Conservation (phyloP, 2,329 filamentous ascomycete genomes). For the Alternaria solani region DNA sequence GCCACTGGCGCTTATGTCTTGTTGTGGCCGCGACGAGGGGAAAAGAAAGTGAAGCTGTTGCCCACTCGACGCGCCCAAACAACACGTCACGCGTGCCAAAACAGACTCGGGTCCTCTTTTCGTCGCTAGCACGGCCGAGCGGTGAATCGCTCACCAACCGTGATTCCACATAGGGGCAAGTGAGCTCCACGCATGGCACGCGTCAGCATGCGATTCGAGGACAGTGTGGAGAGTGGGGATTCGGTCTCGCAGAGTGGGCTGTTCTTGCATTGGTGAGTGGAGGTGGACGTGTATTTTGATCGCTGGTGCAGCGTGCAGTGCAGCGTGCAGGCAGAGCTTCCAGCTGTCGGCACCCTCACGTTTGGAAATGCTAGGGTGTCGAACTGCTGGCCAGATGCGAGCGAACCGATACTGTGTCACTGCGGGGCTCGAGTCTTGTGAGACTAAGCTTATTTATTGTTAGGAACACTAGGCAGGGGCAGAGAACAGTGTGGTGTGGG, state of each 20-base stretch:
- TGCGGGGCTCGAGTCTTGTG: slow-evolving; percentile 10
- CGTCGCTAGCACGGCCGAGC: slow-evolving; percentile 16
- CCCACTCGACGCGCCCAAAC: slow-evolving; percentile 29
- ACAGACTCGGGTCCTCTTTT: slow-evolving; percentile 12
- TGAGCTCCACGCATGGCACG: slow-evolving; percentile 44
- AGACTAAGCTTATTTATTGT: slow-evolving; percentile 1
- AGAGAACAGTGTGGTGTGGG: background rate
- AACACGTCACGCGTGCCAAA: slow-evolving; percentile 33
- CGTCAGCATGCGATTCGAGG: slow-evolving; percentile 43
- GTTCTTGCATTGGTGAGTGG: slow-evolving; percentile 8
- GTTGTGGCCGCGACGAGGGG: slow-evolving; percentile 8
- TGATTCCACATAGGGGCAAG: slow-evolving; percentile 31
- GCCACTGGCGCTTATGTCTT: slow-evolving; percentile 6
- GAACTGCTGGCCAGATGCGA: slow-evolving; percentile 8
- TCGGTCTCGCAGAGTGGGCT: background rate
- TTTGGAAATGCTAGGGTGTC: background rate
- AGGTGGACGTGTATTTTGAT: slow-evolving; percentile 17
- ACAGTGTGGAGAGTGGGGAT: slow-evolving; percentile 2
- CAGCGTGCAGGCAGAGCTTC: background rate
- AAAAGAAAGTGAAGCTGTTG: slow-evolving; percentile 12
- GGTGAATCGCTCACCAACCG: slow-evolving; percentile 18
- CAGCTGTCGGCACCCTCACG: background rate
- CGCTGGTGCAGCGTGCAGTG: background rate
- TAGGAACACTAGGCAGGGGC: slow-evolving; percentile 4
- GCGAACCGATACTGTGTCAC: slow-evolving; percentile 8